These are phyloP conservation scores for Venturia oleaginea DNA, from an alignment of 2,329 filamentous ascomycete species.

Conservation along the genomic window DNA sequence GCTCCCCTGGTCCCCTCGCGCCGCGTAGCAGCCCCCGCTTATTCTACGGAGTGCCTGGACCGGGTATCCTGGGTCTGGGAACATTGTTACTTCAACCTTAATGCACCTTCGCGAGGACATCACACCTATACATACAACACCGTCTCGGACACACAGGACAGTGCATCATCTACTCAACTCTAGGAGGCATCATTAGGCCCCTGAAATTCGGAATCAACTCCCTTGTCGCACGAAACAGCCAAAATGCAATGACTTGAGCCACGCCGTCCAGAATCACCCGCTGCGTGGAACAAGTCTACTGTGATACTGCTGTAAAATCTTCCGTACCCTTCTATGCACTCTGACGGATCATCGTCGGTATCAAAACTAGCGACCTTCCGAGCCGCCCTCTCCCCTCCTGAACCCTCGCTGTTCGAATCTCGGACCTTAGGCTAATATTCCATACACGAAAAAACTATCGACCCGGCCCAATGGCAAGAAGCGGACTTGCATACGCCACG, in stretches of 20 bases:
- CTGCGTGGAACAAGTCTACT: not conserved
- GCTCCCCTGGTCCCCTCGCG: no score
- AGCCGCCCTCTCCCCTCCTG: not conserved
- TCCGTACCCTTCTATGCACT: not conserved
- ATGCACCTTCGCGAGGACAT: not conserved
- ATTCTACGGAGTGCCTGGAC: not conserved
- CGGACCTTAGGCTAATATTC: not conserved
- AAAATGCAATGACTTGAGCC: not conserved
- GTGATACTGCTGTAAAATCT: conserved; percentile 2
- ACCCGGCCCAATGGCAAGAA: not conserved
- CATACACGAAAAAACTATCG: not conserved
- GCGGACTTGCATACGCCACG: not conserved
- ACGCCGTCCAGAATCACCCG: not conserved
- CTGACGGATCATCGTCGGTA: not conserved
- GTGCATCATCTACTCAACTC: not conserved
- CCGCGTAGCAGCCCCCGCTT: not conserved
- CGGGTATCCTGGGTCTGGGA: not conserved
- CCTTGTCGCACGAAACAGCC: not conserved
- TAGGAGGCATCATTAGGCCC: not conserved
- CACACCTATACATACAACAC: not conserved
- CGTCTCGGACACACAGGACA: not conserved
- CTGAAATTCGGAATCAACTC: not conserved
- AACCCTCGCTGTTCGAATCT: not conserved
- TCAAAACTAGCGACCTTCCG: not conserved
- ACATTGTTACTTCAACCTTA: no score